Base-by-base conservation (phyloP, 2,329 filamentous ascomycete genomes). In the Pezicula carpinea region DNA sequence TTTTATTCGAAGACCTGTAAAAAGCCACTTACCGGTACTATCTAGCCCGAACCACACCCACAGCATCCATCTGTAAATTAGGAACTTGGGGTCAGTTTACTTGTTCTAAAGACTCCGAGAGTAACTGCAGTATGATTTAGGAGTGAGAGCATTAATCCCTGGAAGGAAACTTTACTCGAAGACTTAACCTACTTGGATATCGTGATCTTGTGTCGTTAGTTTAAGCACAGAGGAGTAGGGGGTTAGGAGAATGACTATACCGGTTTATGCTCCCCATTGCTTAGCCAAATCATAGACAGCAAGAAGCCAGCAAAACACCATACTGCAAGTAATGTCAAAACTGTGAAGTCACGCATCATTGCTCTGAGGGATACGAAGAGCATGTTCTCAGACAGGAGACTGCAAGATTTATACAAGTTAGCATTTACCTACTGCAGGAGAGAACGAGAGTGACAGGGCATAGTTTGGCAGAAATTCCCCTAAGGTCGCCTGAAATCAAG, bases 41-140 rank as follows among this genome's bases (percentile, higher is more conserved):
- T 93, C 89, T 2, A 95, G 77, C 2, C 89, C 89, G 60, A 95
- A 93, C 89, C 89, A 95, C 53, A 95, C 91, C 77, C 87, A 93
- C 2, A 93, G 77, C 87, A 95, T 92, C 89, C 89, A 95, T 66
- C 26, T 29, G 5, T 10, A 26, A 29, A 29, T 29, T 29, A 29
- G 13, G 26, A 29, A 11, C 13, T 29, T 11, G 26, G 6, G 13
- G 10, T 29, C 26, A 29, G 26, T 11, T 29, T 29, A 29, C n/a
- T n/a, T n/a, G 26, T 29, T 29, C 8, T 29, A 29, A 2, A 6
- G 26, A 8, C 3, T 29, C 13, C 13, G 13, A 11, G 26, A 29
- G 26, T 29, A 29, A 29, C 26, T 29, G 8, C 3, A 29, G 13
- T 11, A 29, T 29, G 26, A 29, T 29, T 29, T 11, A 11, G 26